Evolutionary conservation across 2,329 filamentous ascomycete species (phyloP).

Genomic region (Calonectria henricotiae): DNA sequence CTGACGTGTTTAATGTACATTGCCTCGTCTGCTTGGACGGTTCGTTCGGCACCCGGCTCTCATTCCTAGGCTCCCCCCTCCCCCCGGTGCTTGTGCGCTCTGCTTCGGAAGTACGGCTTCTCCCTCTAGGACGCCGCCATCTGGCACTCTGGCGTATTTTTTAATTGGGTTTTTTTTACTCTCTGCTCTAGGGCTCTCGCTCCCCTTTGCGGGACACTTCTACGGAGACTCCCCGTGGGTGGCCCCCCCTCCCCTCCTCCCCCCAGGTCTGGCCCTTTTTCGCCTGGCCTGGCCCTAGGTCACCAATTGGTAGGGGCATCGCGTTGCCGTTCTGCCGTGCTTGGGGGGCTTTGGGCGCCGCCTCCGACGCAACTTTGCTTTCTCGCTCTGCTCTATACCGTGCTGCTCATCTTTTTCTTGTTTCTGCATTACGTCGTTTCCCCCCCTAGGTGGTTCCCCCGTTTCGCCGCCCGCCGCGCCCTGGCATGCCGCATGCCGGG

Average conservation of each 20-base stretch:
- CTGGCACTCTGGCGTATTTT: constrained; percentile 27
- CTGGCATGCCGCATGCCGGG: constrained; percentile 33
- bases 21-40: constrained; percentile 1
- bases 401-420: neutral
- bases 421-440: constrained; percentile 28
- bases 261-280: constrained; percentile 21
- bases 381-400: constrained; percentile 9
- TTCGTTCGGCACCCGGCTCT: constrained; percentile 29
- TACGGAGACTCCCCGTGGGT: no score
- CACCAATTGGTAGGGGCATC: constrained; percentile 14
- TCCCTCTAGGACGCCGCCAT: constrained; percentile 4
- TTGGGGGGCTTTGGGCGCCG: constrained; percentile 24
- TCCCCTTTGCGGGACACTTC: no score
- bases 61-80: neutral
- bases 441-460: neutral
- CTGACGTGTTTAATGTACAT: constrained; percentile 15
- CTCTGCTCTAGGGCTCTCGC: no score
- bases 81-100: constrained; percentile 29
- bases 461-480: constrained; percentile 20
- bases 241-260: neutral
- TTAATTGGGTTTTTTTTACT: constrained; percentile 6
- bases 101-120: constrained; percentile 55
- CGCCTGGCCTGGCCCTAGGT: constrained; percentile 19
- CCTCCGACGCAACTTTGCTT: neutral
- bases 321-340: constrained; percentile 33